Base-by-base conservation (phyloP, 805 yeast genomes). In the Nadsonia fulvescens region DNA sequence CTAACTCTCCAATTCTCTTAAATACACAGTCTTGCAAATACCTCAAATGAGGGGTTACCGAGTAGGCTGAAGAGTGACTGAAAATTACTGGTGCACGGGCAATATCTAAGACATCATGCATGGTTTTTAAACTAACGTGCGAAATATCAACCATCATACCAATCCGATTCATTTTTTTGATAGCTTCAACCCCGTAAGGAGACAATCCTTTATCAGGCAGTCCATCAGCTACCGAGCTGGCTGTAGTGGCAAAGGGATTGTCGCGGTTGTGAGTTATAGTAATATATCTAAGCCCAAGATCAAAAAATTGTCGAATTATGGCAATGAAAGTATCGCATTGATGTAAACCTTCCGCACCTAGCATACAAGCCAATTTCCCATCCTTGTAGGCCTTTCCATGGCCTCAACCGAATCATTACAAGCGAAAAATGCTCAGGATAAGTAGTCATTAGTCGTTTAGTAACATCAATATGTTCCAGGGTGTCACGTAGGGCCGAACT, bases 231-330 rank as follows among this genome's bases (percentile, higher is more conserved):
- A 56, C 51, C 0, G 64, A 51, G 4, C 61, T 50, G 5, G 69
- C 68, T 8, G 70, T 65, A 8, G 67, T 62, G 2, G 70, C 69
- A 43, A 61, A 64, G 4, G 70, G 68, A 33, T 64, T 64, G 34
- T 63, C 68, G 43, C 70, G 62, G 37, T 63, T 63, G 32, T 63
- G 70, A 0, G 70, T 63, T 27, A 64, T 39, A 0, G 70, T 64
- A 21, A 61, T 56, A 38, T 64, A 64, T 18, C 69, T 37, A n/a
- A 63, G 66, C 8, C 70, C 70, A 16, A 64, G 34, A 5, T 58
- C 63, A 34, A 41, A 56, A 37, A 58, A 64, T 36, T 53, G 59
- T 36, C 71, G 49, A 15, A 64, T 43, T 10, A 61, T 64, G 9
- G 56, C 67, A 9, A 63, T 36, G 2, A 69, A 61, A 2, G 55